phyloP scores from a whole-genome alignment of 1,284 basidiomycete species.

The Ceratobasidium theobromae region DNA sequence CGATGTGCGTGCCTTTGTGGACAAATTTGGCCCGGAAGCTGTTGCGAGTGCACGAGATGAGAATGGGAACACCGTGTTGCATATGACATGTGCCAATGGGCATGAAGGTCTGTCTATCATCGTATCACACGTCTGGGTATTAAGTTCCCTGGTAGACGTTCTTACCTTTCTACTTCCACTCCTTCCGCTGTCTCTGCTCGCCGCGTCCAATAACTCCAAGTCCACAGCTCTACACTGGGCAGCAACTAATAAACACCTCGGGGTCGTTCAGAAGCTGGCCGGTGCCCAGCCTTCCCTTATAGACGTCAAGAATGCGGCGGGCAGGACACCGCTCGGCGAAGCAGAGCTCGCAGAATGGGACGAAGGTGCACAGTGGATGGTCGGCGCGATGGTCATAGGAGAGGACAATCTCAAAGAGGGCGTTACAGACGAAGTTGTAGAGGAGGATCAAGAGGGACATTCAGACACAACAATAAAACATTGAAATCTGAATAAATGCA shows the following conservation, averaged over 20 bases:
- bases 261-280: constrained; percentile 54
- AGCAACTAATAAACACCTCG: constrained; percentile 74
- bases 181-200: constrained; percentile 58
- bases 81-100: constrained; percentile 86
- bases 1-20: constrained; percentile 67
- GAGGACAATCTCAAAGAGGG: constrained; percentile 26
- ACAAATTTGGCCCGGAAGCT: constrained; percentile 56
- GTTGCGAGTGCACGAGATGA: constrained; percentile 66
- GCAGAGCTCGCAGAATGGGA: constrained; percentile 76
- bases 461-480: constrained; percentile 21
- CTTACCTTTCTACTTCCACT: constrained; percentile 68
- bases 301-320: constrained; percentile 69
- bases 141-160: constrained; percentile 54
- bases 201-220: constrained; percentile 63
- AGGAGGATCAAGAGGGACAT: constrained; percentile 44
- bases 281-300: constrained; percentile 67
- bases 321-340: constrained; percentile 69
- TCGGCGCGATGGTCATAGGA: constrained; percentile 71
- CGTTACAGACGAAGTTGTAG: constrained; percentile 25
- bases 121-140: not conserved
- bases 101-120: constrained; percentile 64
- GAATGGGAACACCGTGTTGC: constrained; percentile 73
- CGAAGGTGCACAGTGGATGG: constrained; percentile 76
- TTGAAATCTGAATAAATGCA: constrained; percentile 1
- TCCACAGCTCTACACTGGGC: constrained; percentile 91